Percentiles rank a stretch among this genome's conserved stretches.
Conservation (phyloP, 129 eudicot genomes). For the Helichrysum umbraculigerum region DNA sequence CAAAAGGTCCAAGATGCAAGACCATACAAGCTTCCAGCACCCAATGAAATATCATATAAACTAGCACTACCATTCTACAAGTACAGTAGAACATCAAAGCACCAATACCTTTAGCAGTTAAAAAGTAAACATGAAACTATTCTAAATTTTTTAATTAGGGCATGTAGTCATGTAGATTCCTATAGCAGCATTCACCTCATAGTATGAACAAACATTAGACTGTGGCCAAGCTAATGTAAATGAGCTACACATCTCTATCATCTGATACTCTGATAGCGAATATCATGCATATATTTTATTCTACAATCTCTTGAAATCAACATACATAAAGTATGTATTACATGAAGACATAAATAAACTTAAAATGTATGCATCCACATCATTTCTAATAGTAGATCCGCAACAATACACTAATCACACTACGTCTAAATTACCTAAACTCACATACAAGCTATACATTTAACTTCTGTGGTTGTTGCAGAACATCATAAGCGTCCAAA, state of each 20-base stretch:
- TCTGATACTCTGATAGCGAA: conserved; percentile 5
- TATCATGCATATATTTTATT: neutral
- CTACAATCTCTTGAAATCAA: neutral
- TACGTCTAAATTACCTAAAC: conserved; percentile 9
- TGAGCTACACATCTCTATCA: conserved; percentile 10
- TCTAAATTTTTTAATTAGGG: too few species aligned
- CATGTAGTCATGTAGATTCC: neutral
- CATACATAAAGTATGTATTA: neutral
- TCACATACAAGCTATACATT: neutral
- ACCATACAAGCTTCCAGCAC: conserved; percentile 14
- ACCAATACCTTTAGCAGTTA: neutral
- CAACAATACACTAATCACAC: conserved; percentile 8
- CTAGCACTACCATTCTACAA: neutral
- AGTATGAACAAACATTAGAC: neutral
- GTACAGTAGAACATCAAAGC: neutral
- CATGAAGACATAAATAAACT: neutral
- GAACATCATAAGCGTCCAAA: neutral
- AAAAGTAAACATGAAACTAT: neutral
- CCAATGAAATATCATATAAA: neutral
- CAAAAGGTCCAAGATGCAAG: conserved; percentile 2
- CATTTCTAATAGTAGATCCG: neutral
- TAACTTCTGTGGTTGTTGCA: neutral
- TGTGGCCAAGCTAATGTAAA: neutral
- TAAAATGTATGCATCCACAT: conserved; percentile 4
- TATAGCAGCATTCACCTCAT: neutral